phyloP scores from a whole-genome alignment of 768 basidiomycete genomes.

The Myochromella boudieri region DNA sequence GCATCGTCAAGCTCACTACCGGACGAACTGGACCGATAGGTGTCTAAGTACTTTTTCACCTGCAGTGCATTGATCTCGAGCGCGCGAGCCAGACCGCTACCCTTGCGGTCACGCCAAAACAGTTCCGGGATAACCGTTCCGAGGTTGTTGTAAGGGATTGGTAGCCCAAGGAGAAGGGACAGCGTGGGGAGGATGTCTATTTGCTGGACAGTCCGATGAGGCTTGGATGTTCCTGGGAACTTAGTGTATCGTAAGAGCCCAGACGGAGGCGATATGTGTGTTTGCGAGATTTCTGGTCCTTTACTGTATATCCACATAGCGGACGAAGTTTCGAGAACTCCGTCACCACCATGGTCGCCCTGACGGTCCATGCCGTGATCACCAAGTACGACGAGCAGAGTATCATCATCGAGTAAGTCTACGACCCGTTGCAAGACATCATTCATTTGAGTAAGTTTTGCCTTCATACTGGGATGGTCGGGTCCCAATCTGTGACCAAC shows the following conservation, averaged over 20 bases:
- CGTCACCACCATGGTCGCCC: constrained; percentile 96
- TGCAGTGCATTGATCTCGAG: constrained; percentile 73
- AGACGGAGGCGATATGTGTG: constrained; percentile 38
- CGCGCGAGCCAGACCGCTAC: constrained; percentile 51
- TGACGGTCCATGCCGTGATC: constrained; percentile 97
- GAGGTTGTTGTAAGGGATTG: constrained; percentile 95
- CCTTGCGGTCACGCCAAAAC: constrained; percentile 57
- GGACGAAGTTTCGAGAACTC: constrained; percentile 77
- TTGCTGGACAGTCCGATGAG: constrained; percentile 77
- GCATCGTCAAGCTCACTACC: constrained; percentile 73
- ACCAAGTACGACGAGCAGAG: constrained; percentile 86
- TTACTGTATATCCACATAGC: constrained; percentile 95
- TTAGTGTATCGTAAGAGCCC: constrained; percentile 51
- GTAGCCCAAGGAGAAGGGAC: constrained; percentile 86
- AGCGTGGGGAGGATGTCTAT: constrained; percentile 91
- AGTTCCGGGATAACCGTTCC: constrained; percentile 90
- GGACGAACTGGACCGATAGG: constrained; percentile 69
- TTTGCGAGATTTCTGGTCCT: constrained; percentile 44
- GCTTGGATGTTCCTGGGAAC: constrained; percentile 57
- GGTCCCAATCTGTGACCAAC: constrained; percentile 95
- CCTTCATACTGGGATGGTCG: constrained; percentile 79
- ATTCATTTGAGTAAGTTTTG: constrained; percentile 90
- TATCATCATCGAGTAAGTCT: constrained; percentile 75
- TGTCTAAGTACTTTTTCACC: constrained; percentile 70
- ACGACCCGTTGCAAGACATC: constrained; percentile 73